Evolutionary conservation across 2,329 filamentous ascomycete species (phyloP).

Genomic region (Cadophora sp.): DNA sequence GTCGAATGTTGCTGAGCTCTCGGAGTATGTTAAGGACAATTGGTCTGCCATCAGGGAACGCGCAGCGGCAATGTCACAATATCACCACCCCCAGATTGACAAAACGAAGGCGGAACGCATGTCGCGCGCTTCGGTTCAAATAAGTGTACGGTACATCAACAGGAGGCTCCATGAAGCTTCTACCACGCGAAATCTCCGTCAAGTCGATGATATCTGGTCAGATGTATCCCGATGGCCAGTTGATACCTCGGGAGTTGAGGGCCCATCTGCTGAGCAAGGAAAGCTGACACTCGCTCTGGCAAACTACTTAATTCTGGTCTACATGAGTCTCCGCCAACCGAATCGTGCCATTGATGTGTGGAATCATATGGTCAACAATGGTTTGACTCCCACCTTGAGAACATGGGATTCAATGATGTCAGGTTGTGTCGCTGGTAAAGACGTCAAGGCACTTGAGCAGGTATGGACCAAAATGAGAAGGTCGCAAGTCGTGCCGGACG

Average conservation of each 20-base stretch:
- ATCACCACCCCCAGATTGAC: background rate
- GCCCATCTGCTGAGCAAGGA: conserved; percentile 16
- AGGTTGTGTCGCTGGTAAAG: conserved; percentile 68
- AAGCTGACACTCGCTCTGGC: conserved; percentile 46
- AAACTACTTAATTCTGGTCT: conserved; percentile 54
- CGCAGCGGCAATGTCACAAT: conserved; percentile 9
- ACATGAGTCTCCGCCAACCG: conserved; percentile 52
- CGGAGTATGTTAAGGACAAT: conserved; percentile 31
- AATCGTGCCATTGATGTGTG: conserved; percentile 59
- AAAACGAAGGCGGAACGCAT: conserved; percentile 3
- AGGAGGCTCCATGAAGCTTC: conserved; percentile 38
- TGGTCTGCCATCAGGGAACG: conserved; percentile 30
- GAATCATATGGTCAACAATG: conserved; percentile 61
- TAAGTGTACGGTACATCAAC: conserved; percentile 23
- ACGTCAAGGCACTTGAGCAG: conserved; percentile 64
- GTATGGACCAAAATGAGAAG: conserved; percentile 71
- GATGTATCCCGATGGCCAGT: conserved; percentile 39
- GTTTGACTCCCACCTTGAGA: conserved; percentile 63
- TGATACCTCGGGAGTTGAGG: background rate
- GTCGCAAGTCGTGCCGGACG: conserved; percentile 67
- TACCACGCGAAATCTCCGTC: conserved; percentile 32
- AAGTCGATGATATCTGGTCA: conserved; percentile 39
- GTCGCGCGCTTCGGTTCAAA: background rate
- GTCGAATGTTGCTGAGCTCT: conserved; percentile 19
- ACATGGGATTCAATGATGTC: conserved; percentile 79